Evolutionary conservation across 139 green algal genomes (phyloP).

Genomic region (Nannochloris sp.): DNA sequence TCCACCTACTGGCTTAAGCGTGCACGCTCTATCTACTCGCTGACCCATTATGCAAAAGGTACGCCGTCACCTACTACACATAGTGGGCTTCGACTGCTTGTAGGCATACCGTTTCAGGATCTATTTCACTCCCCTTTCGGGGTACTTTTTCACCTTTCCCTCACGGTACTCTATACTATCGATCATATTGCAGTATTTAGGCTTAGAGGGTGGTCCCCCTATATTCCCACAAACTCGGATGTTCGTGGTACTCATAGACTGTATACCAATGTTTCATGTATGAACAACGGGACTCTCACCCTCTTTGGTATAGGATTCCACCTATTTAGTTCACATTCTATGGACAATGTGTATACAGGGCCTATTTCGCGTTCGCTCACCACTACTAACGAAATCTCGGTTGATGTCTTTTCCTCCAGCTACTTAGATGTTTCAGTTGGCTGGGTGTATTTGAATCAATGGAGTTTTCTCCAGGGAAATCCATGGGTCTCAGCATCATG

Average conservation of each 20-base stretch:
- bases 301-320: slow-evolving; percentile 50
- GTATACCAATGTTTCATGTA: slow-evolving; percentile 2
- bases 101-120: slow-evolving; percentile 39
- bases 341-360: slow-evolving; percentile 2
- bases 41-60: slow-evolving; percentile 66
- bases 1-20: slow-evolving; percentile 48
- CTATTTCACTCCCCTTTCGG: slow-evolving; percentile 47
- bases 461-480: slow-evolving; percentile 41
- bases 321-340: not conserved
- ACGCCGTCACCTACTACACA: slow-evolving; percentile 36
- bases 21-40: slow-evolving; percentile 41
- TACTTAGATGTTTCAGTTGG: slow-evolving; percentile 69
- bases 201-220: slow-evolving; percentile 54
- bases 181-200: slow-evolving; percentile 54
- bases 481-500: slow-evolving; percentile 35
- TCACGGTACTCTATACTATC: slow-evolving; percentile 71
- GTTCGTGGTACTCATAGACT: slow-evolving; percentile 5
- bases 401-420: slow-evolving; percentile 58
- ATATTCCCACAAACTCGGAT: slow-evolving; percentile 20
- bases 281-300: slow-evolving; percentile 55
- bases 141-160: slow-evolving; percentile 61
- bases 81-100: slow-evolving; percentile 35
- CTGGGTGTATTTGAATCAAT: slow-evolving; percentile 32
- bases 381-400: slow-evolving; percentile 56
- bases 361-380: slow-evolving; percentile 52